These are phyloP conservation scores for Calonectria crousiana DNA, from an alignment of 2,329 filamentous ascomycete genomes.

Conservation along the genomic window DNA sequence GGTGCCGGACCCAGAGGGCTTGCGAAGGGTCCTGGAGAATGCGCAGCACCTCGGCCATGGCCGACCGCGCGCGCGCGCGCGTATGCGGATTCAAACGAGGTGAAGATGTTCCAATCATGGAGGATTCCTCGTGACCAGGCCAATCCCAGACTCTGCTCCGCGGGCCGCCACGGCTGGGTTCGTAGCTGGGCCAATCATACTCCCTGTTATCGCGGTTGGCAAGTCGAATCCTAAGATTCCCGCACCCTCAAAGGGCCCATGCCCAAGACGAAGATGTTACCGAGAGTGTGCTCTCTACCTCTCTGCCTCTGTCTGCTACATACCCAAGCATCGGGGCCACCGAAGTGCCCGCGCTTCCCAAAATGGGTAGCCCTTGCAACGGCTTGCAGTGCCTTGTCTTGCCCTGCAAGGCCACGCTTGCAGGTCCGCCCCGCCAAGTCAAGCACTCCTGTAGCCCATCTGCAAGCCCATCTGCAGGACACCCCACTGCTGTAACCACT, in stretches of 20 bases:
- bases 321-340: conserved; percentile 31
- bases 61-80: conserved; percentile 16
- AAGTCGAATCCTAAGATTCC: background rate
- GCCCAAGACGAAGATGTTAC: background rate
- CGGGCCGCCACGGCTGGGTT: conserved; percentile 6
- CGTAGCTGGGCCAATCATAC: conserved; percentile 10
- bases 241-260: conserved; percentile 4
- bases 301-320: background rate
- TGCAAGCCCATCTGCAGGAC: conserved; percentile 16
- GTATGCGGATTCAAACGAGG: conserved; percentile 11
- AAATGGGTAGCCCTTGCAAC: conserved; percentile 3
- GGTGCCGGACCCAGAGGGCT: conserved; percentile 16
- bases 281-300: background rate
- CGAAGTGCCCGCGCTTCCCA: conserved; percentile 20
- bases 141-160: conserved; percentile 13
- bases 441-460: background rate
- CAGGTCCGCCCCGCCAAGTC: background rate
- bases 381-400: conserved; percentile 11
- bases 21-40: background rate
- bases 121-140: background rate
- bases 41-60: conserved; percentile 19
- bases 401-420: conserved; percentile 16
- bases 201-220: background rate
- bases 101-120: conserved; percentile 1
- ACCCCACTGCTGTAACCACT: conserved; percentile 6